Conservation (phyloP, 805 yeast species). For the Saturnispora dispora region DNA sequence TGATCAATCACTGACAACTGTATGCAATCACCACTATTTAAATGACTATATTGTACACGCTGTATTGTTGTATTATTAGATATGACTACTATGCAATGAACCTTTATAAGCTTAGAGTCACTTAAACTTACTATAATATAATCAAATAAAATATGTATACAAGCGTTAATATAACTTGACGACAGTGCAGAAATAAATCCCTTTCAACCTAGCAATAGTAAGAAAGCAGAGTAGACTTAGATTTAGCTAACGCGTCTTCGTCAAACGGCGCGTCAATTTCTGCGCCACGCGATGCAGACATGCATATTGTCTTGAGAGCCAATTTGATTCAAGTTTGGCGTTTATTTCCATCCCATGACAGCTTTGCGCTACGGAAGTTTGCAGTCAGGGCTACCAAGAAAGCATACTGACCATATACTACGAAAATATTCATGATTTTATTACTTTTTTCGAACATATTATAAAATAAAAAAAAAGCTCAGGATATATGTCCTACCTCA, state of each 20-base stretch:
- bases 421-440: neutral
- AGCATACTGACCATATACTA: too few relatives aligned
- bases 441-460: neutral
- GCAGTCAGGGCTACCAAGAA: too few relatives aligned
- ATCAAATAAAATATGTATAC: neutral
- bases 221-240: neutral
- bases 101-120: neutral
- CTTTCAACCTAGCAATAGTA: neutral
- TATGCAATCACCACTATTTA: neutral
- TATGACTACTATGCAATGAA: neutral
- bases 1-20: neutral
- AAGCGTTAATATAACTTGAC: neutral
- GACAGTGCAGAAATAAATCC: neutral
- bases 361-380: too few relatives aligned
- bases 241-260: neutral
- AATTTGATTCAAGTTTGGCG: neutral
- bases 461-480: neutral
- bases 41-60: neutral
- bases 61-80: neutral
- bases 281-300: neutral
- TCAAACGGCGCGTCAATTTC: neutral
- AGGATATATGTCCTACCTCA: neutral
- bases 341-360: too few relatives aligned
- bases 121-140: neutral
- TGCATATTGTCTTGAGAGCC: neutral